Conservation (phyloP, 2,329 filamentous ascomycete species). For the Gnomoniopsis sp. region DNA sequence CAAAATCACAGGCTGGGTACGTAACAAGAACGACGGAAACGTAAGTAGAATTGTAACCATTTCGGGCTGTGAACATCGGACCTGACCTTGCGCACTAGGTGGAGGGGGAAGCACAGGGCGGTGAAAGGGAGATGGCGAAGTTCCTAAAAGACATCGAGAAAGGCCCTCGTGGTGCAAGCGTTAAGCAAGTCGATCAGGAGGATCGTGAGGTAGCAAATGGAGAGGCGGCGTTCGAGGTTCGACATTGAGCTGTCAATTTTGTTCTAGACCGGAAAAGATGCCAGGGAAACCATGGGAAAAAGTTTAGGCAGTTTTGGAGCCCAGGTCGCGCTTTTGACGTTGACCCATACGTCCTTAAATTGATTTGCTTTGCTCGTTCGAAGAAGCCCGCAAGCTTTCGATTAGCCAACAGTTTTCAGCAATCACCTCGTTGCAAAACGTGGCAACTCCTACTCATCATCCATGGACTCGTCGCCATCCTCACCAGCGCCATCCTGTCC, state of each 20-base stretch:
- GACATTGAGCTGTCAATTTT: slow-evolving; percentile 27
- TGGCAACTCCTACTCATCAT: slow-evolving; percentile 44
- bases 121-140: slow-evolving; percentile 58
- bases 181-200: slow-evolving; percentile 70
- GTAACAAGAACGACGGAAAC: slow-evolving; percentile 56
- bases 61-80: neutral
- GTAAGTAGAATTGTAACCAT: slow-evolving; percentile 28
- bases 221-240: slow-evolving; percentile 64
- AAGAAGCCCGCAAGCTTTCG: neutral
- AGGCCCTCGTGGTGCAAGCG: slow-evolving; percentile 69
- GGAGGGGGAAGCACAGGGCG: slow-evolving; percentile 83
- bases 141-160: slow-evolving; percentile 73
- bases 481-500: slow-evolving; percentile 32
- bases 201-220: slow-evolving; percentile 62
- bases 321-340: neutral
- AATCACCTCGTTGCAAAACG: neutral
- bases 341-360: neutral
- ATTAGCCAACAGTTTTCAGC: neutral
- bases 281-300: neutral
- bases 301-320: neutral
- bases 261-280: neutral
- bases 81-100: slow-evolving; percentile 54
- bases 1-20: slow-evolving; percentile 58
- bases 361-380: neutral
- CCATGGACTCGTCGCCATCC: slow-evolving; percentile 50